Evolutionary conservation across 352 stramenopile species (phyloP), one percentile per base, ranked within the genome.

Genomic region (Globisporangium iwayamae): DNA sequence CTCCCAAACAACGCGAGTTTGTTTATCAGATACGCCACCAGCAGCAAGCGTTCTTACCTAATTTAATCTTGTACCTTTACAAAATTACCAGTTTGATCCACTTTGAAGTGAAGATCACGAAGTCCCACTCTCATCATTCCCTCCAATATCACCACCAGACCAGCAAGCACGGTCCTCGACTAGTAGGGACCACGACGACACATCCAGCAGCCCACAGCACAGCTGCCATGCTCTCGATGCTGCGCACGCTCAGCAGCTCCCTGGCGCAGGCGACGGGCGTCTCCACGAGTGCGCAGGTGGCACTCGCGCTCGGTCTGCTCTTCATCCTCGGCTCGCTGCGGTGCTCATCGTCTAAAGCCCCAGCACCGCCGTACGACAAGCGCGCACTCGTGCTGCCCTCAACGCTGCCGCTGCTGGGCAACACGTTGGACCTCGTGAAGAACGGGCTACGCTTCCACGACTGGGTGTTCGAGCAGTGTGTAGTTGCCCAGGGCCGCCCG

Each of bases 321-420:
- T 30, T 63, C 16, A 20, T 63, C 7, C 25, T 63, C 13, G 28
- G 57, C 41, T 41, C 28, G 7, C 16, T 55, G 43, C 43, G 20
- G 32, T 43, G 32, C 25, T 47, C 54, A 14, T 39, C 47, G 18
- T 20, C 47, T 34, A 10, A 13, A 25, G 20, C 39, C 43, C 28
- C 11, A 25, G 7, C 39, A 25, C 11, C 36, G 2, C 22, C 22
- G 13, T 3, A 7, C 43, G 22, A 4, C 41, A 41, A 54, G 41
- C 45, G 30, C 7, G 41, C 45, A 30, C 39, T 52, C 22, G n/a
- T 30, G 16, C 39, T 53, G 14, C 1, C 9, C 20, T 71, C 65
- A 8, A 78, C 69, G 34, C 50, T 78, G 1, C 72, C 71, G 11
- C 10, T 74, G 20, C 54, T 78, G 10, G 71, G 66, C 45, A 78